Percentiles rank a stretch among this genome's conserved stretches.
Evolutionary conservation across 2,329 filamentous ascomycete species (phyloP).

Genomic region (Exophiala dermatitidis): DNA sequence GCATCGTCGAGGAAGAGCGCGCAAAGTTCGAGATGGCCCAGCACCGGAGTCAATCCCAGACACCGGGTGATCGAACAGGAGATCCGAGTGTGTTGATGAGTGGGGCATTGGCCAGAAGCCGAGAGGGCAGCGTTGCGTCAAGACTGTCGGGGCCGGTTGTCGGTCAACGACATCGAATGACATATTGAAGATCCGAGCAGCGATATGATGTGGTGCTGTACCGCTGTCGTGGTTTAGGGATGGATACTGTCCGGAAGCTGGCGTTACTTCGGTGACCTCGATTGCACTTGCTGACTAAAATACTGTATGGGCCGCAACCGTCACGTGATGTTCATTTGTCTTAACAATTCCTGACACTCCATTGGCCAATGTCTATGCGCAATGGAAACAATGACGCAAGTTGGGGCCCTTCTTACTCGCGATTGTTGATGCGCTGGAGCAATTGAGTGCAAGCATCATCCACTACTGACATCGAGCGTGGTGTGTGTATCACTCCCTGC

Average conservation of each 20-base stretch:
- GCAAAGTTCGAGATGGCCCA: slow-evolving; percentile 33
- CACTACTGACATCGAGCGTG: no score
- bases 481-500: no score
- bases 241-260: not conserved
- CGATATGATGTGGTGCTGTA: not conserved
- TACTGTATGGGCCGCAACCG: no score
- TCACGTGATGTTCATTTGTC: not conserved
- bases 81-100: slow-evolving; percentile 15
- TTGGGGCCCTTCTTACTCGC: not conserved
- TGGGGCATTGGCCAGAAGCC: slow-evolving; percentile 19
- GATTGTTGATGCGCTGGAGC: not conserved
- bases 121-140: slow-evolving; percentile 20
- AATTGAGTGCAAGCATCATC: no score
- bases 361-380: not conserved
- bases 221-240: not conserved
- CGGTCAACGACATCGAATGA: slow-evolving; percentile 10
- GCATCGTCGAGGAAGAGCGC: slow-evolving; percentile 50
- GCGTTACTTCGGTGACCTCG: no score
- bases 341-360: not conserved
- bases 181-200: slow-evolving; percentile 6
- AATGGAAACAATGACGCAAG: not conserved
- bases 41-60: slow-evolving; percentile 31
- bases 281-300: no score
- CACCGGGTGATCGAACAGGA: slow-evolving; percentile 1
- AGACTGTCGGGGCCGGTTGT: slow-evolving; percentile 13